phyloP scores from a whole-genome alignment of 2,329 filamentous ascomycete species.

The Aspergillus arachidicola region DNA sequence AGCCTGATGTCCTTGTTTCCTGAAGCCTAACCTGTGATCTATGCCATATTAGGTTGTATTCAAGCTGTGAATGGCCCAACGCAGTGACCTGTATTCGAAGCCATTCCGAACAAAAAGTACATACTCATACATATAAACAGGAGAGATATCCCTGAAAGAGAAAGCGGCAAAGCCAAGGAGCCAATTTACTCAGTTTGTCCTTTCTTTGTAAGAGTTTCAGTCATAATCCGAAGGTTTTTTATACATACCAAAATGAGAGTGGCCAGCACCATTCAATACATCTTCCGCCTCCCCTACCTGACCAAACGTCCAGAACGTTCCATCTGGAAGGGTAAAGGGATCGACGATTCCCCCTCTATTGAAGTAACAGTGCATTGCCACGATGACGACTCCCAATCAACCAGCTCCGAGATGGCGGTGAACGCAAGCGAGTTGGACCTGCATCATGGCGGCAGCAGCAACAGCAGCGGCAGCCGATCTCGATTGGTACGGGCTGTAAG shows the following conservation, averaged over 20 bases:
- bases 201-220: neutral
- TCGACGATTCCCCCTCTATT: conserved; percentile 1
- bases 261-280: conserved; percentile 22
- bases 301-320: conserved; percentile 18
- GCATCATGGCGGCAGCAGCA: conserved; percentile 13
- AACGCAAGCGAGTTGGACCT: conserved; percentile 17
- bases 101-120: neutral
- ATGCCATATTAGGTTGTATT: neutral
- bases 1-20: conserved; percentile 2
- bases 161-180: neutral
- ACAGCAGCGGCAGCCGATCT: conserved; percentile 13
- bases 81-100: conserved; percentile 4
- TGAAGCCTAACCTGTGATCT: conserved; percentile 2
- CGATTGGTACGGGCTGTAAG: conserved; percentile 30
- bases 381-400: conserved; percentile 3
- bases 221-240: neutral
- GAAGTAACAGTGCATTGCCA: conserved; percentile 8
- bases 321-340: conserved; percentile 18
- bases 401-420: conserved; percentile 20
- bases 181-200: neutral
- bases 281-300: conserved; percentile 23
- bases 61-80: neutral
- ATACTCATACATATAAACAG: neutral
- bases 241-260: conserved; percentile 20
- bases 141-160: neutral